Evolutionary conservation across 495 filamentous ascomycete species (phyloP), one percentile per base, ranked within the genome.

Genomic region (Bombardia bombarda): DNA sequence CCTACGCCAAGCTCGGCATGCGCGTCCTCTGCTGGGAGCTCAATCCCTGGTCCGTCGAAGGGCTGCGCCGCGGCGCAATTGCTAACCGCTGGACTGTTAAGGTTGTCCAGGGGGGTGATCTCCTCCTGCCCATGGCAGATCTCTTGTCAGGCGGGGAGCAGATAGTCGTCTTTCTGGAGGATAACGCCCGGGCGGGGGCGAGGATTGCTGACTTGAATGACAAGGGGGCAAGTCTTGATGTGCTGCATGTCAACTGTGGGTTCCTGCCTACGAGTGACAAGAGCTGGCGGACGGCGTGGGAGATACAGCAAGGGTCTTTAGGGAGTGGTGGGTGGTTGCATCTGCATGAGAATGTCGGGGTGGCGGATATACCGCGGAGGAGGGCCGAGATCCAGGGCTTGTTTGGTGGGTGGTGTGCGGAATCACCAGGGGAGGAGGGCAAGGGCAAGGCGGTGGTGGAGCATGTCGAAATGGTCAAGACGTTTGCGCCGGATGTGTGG

Each of bases 401-500:
- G 28, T 62, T 75, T 37, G 47, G 55, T 37, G 37, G 58, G 7
- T 62, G 63, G 57, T 48, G 47, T 12, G 20, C 22, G 4, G 22
- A 42, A 31, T 50, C 30, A 0, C 21, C 18, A 16, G 21, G 22
- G 10, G 26, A 23, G 3, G 23, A 10, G 28, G 35, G 9, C 22
- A 26, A n/a, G 44, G 34, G 20, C 18, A 34, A 35, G 30, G 66
- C 73, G 3, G 59, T 52, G 26, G 78, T 84, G 47, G 74, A 79
- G 45, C 83, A 92, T 65, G 75, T 88, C 14, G 83, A 90, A 62
- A 65, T 69, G 45, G 87, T 95, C 42, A 95, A 95, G 74, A 88
- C 86, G 16, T 93, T 85, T 70, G 89, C 86, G 42, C 89, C 90
- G n/a, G 87, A 82, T 2, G 82, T 95, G 0, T 80, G 86, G 78